These are phyloP conservation scores for Aquanectria penicillioides DNA, from an alignment of 2,329 filamentous ascomycete species.

Conservation along the genomic window DNA sequence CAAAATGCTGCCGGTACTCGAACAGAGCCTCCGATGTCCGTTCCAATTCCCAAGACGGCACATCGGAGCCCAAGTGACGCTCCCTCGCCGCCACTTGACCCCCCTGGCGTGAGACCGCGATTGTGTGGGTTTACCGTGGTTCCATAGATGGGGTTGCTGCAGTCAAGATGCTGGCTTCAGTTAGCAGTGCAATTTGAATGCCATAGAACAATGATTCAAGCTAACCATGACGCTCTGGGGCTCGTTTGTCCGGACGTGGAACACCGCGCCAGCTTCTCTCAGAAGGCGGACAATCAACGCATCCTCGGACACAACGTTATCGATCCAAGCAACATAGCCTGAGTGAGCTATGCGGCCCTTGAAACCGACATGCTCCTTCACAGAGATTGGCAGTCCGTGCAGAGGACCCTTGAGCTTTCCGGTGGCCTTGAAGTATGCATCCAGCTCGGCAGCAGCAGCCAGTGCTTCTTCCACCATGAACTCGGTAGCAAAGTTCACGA, in stretches of 20 bases:
- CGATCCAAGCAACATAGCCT: conserved; percentile 20
- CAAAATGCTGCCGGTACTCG: conserved; percentile 55
- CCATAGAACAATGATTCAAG: background rate
- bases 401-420: conserved; percentile 18
- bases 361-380: conserved; percentile 35
- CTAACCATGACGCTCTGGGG: conserved; percentile 7
- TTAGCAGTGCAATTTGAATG: background rate
- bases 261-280: background rate
- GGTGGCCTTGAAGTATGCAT: conserved; percentile 18
- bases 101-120: conserved; percentile 50
- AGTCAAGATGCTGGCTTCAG: conserved; percentile 36
- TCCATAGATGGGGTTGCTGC: conserved; percentile 52
- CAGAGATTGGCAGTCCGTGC: conserved; percentile 30
- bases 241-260: conserved; percentile 1
- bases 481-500: conserved; percentile 33
- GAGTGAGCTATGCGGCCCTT: conserved; percentile 21
- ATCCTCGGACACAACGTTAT: conserved; percentile 22
- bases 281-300: background rate
- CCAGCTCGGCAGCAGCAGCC: conserved; percentile 15
- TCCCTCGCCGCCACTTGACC: conserved; percentile 56
- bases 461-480: conserved; percentile 32
- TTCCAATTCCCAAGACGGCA: conserved; percentile 54
- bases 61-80: conserved; percentile 53
- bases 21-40: conserved; percentile 59
- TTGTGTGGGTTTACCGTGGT: conserved; percentile 53